Evolutionary conservation across 169 alveolate species (phyloP), one percentile per base, ranked within the genome.

Genomic region (Fabrea salina): DNA sequence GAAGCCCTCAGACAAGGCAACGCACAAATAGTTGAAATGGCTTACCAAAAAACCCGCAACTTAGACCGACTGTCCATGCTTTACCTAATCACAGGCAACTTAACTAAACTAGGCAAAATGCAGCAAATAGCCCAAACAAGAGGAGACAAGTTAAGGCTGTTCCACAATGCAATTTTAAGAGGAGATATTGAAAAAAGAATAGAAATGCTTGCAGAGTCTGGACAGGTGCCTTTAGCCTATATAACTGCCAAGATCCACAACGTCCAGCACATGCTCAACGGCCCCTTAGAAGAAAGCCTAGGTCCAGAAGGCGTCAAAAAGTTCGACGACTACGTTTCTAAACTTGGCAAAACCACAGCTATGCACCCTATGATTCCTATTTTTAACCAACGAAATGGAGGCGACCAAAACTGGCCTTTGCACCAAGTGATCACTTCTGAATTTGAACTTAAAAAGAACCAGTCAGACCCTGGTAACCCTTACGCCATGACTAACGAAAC

Each of bases 101-200:
- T 75, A 33, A 89, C 82, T 64, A 92, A 94, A 84, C 90, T 96
- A 22, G 81, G 84, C 75, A 91, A 89, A 78, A 92, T 96, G 94
- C 81, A 87, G 78, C 82, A 77, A 76, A 90, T 94, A 2, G 90
- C 96, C 3, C 80, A 91, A 82, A 89, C 89, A 80, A 70, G 95
- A 71, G 92, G 92, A 8, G 97, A 94, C 79, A 79, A 83, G 44
- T 86, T 91, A 87, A 58, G 94, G 22, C 84, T 96, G 80, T 95
- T 91, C 92, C 90, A 91, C 80, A 93, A 94, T 58, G 71, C 93
- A 11, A 19, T 96, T 37, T 83, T 86, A 82, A 84, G 94, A 44
- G 97, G 98, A 8, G 94, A 93, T 57, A 88, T 94, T 44, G 93
- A 89, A 39, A 96, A 95, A 86, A 89, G 98, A 83, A 93, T 95